Evolutionary conservation across 768 basidiomycete genomes (phyloP), one percentile per base, ranked within the genome.

Genomic region (Termitomyces bulborhizus): DNA sequence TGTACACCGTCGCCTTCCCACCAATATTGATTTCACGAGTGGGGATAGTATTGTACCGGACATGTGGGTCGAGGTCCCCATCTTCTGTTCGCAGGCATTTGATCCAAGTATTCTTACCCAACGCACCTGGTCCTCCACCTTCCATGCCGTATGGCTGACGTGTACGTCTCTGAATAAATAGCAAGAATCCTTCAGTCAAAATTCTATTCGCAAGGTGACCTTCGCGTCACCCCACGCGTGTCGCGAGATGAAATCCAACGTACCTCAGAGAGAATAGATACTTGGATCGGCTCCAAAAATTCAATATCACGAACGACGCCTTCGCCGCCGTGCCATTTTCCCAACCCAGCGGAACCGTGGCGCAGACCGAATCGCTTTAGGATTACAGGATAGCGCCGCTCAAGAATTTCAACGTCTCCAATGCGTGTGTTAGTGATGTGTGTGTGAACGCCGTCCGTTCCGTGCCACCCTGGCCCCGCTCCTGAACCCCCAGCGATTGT

Each of bases 401-500:
- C 95, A 36, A 98, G 78, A 63, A 96, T 88, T 66, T 98, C 95
- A 36, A 94, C 86, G 62, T 98, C 95, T 21, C 92, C 92, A 42
- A 94, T 94, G 11, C 92, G 84, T 9, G 92, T 93, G 68, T 93
- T 94, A 0, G 94, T 94, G 62, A 93, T 93, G 65, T 94, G 91
- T 1, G 92, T 93, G 68, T 96, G 94, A 2, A 96, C 90, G 6
- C 94, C 94, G 26, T 90, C 90, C 15, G 92, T 93, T 3, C 95
- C 95, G 63, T 94, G 84, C 94, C 93, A 96, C 9, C 70, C 68
- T 2, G 89, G 85, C 0, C 95, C 94, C 0, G 95, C 93, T 4
- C 95, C 95, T 4, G 90, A 90, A 21, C 95, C 95, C 7, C 94
- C 95, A 3, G 91, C 93, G 53, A 97, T 93, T 0, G 95, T 98